A percentile compares a stretch with the other conserved stretches of the same genome.
phyloP scores from a whole-genome alignment of 2,329 filamentous ascomycete species.

The Fusarium illudens region DNA sequence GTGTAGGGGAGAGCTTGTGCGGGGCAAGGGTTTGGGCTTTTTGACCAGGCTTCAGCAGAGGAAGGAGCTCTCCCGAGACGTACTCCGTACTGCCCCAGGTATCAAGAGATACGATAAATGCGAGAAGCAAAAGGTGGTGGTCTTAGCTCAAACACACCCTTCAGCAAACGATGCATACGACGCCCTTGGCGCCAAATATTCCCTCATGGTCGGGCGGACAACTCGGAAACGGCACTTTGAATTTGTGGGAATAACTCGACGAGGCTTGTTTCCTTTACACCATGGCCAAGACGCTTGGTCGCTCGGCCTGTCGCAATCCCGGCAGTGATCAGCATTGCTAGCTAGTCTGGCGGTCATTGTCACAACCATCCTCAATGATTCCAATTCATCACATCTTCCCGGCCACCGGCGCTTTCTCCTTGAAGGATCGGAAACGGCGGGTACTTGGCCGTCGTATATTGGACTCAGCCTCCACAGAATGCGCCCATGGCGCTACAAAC shows the following conservation, averaged over 20 bases:
- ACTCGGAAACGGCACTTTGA: not conserved
- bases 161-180: not conserved
- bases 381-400: not conserved
- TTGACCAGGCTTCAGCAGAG: conserved; percentile 13
- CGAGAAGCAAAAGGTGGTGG: conserved; percentile 1
- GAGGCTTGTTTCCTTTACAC: not conserved
- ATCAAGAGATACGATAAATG: conserved; percentile 23
- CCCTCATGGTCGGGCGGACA: not conserved
- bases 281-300: conserved; percentile 25
- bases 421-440: not conserved
- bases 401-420: not conserved
- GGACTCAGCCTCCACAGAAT: conserved; percentile 16
- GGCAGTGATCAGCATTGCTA: conserved; percentile 17
- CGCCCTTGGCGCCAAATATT: not conserved
- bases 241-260: conserved; percentile 6
- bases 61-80: not conserved
- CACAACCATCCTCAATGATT: not conserved
- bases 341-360: not conserved
- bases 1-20: not conserved
- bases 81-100: too few relatives aligned
- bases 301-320: conserved; percentile 13
- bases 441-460: not conserved
- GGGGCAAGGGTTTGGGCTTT: conserved; percentile 28
- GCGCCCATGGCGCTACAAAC: conserved; percentile 5
- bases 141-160: not conserved